phyloP scores from a whole-genome alignment of 768 basidiomycete genomes.

The Chalciporus piperatus region DNA sequence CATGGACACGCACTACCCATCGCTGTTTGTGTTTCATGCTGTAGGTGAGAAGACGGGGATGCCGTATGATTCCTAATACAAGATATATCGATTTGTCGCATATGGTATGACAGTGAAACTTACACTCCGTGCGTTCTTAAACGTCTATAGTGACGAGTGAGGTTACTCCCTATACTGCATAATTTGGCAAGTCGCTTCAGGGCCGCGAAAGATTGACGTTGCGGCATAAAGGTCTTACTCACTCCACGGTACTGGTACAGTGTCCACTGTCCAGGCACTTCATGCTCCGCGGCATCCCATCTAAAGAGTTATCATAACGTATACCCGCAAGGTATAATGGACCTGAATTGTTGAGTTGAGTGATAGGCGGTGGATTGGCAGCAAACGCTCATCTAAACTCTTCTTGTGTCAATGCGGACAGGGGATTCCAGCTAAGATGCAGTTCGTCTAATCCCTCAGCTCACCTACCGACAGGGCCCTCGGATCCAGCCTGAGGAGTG shows the following conservation, averaged over 20 bases:
- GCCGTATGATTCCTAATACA: slow-evolving; percentile 25
- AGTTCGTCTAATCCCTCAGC: too few species aligned
- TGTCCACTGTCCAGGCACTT: slow-evolving; percentile 14
- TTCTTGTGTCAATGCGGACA: neutral
- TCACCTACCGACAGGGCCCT: too few species aligned
- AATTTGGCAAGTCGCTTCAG: slow-evolving; percentile 4
- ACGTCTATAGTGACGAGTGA: slow-evolving; percentile 6
- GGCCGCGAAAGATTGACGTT: slow-evolving; percentile 21
- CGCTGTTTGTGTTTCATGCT: neutral
- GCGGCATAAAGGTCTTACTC: slow-evolving; percentile 3
- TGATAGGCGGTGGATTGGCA: neutral
- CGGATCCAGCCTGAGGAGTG: too few species aligned
- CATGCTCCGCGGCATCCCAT: slow-evolving; percentile 18
- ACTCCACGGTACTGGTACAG: slow-evolving; percentile 28
- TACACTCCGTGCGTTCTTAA: slow-evolving; percentile 13
- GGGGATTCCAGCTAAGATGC: too few species aligned
- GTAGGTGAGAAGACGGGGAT: slow-evolving; percentile 14
- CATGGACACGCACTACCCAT: slow-evolving; percentile 1
- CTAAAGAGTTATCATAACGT: slow-evolving; percentile 9
- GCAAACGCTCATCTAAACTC: neutral
- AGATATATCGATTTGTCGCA: slow-evolving; percentile 22
- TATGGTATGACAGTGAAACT: slow-evolving; percentile 14
- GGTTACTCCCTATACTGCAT: neutral
- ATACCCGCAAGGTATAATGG: slow-evolving; percentile 1
- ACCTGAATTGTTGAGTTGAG: slow-evolving; percentile 1